A percentile compares a stretch with the other conserved stretches of the same genome.
Conservation (phyloP, 805 yeast genomes). For the Ogataea methanolica region DNA sequence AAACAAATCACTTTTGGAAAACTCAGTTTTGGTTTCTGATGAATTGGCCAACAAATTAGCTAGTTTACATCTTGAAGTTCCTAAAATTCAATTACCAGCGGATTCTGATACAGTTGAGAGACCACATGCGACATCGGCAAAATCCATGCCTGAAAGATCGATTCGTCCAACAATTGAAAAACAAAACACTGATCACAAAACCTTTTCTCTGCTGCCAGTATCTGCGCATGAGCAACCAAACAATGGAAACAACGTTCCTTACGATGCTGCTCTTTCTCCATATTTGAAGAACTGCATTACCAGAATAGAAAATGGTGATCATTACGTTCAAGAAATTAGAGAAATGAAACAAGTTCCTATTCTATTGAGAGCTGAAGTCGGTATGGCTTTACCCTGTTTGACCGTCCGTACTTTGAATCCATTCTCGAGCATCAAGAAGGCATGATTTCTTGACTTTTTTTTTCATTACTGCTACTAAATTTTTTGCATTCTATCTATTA, state of each 20-base stretch:
- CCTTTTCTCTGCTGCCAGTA: slow-evolving; percentile 6
- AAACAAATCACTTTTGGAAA: slow-evolving; percentile 30
- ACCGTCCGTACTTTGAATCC: slow-evolving; percentile 92
- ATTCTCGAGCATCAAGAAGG: slow-evolving; percentile 34
- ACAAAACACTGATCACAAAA: slow-evolving; percentile 3
- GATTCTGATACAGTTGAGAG: slow-evolving; percentile 4
- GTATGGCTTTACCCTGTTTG: slow-evolving; percentile 93
- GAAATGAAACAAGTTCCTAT: slow-evolving; percentile 80
- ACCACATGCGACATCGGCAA: slow-evolving; percentile 12
- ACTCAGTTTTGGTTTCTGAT: slow-evolving; percentile 32
- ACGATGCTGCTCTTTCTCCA: slow-evolving; percentile 42
- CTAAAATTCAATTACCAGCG: slow-evolving; percentile 32
- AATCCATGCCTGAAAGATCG: slow-evolving; percentile 29
- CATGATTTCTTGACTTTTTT: slow-evolving; percentile 1
- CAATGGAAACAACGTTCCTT: slow-evolving; percentile 5
- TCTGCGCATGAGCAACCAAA: not conserved
- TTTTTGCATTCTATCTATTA: not conserved
- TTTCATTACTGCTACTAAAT: not conserved
- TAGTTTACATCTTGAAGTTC: slow-evolving; percentile 47
- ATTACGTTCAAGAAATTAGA: slow-evolving; percentile 73
- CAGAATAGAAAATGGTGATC: slow-evolving; percentile 51
- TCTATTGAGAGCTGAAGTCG: slow-evolving; percentile 83
- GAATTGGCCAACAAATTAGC: slow-evolving; percentile 45
- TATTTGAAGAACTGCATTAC: slow-evolving; percentile 55
- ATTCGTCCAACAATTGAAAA: slow-evolving; percentile 9